These are phyloP conservation scores for Pseudonitzschia delicatissima DNA, from an alignment of 108 stramenopile species.

Conservation along the genomic window DNA sequence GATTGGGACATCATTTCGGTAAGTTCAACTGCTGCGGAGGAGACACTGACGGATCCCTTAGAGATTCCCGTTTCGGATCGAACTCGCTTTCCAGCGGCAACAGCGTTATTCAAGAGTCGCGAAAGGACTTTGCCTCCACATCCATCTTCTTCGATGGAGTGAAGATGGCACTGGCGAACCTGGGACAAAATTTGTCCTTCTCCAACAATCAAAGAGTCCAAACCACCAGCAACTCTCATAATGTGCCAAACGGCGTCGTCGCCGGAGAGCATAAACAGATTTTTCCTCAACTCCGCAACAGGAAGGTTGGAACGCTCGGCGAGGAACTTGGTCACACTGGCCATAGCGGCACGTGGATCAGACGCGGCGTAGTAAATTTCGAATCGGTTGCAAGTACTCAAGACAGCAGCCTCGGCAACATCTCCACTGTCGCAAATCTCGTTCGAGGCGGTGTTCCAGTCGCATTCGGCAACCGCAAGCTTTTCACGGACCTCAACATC, in stretches of 20 bases:
- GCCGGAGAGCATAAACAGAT: conserved; percentile 92
- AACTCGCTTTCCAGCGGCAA: conserved; percentile 96
- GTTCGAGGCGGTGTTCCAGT: conserved; percentile 90
- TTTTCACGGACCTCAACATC: conserved; percentile 97
- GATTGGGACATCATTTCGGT: conserved; percentile 68
- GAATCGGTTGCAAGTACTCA: conserved; percentile 98
- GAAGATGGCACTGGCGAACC: conserved; percentile 93
- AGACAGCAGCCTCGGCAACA: conserved; percentile 92
- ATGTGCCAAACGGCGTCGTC: conserved; percentile 98
- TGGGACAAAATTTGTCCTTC: conserved; percentile 98
- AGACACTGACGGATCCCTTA: conserved; percentile 92
- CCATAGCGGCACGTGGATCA: conserved; percentile 89
- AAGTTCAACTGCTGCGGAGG: conserved; percentile 96
- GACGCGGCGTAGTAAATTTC: conserved; percentile 95
- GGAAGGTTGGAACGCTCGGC: conserved; percentile 79
- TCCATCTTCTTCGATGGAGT: conserved; percentile 95
- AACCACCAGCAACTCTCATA: conserved; percentile 94
- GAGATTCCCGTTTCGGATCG: conserved; percentile 95
- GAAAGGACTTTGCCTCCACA: conserved; percentile 95
- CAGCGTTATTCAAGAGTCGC: conserved; percentile 90
- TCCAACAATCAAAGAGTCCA: conserved; percentile 98
- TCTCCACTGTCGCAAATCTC: conserved; percentile 71
- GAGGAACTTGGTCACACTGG: conserved; percentile 83
- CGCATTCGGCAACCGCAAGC: conserved; percentile 92
- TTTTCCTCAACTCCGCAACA: conserved; percentile 78